phyloP scores from a whole-genome alignment of 2,329 filamentous ascomycete species.

The Monosporascus sp. region DNA sequence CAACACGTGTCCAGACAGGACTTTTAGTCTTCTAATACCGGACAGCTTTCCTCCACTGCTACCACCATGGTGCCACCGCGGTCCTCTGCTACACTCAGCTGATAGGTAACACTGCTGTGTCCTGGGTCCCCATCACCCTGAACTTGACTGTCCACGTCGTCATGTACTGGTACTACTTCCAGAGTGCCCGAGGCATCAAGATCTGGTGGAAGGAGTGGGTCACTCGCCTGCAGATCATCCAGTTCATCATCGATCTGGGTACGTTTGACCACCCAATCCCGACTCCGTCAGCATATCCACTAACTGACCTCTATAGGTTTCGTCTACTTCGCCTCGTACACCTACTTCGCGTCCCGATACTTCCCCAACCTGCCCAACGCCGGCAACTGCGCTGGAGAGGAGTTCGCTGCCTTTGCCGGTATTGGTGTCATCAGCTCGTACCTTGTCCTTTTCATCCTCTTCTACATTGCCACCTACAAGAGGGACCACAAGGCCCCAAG shows the following conservation, averaged over 20 bases:
- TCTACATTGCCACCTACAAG: conserved; percentile 96
- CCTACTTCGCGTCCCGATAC: conserved; percentile 92
- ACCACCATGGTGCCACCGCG: conserved; percentile 95
- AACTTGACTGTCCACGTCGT: conserved; percentile 94
- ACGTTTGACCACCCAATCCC: conserved; percentile 32
- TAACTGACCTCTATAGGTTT: conserved; percentile 56
- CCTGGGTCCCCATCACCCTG: conserved; percentile 89
- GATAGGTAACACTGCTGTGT: conserved; percentile 85
- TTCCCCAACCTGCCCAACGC: conserved; percentile 77
- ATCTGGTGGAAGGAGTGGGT: conserved; percentile 99
- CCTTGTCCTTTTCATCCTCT: conserved; percentile 96
- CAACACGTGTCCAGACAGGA: background rate
- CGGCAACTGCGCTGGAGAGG: conserved; percentile 88
- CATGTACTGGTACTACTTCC: conserved; percentile 99
- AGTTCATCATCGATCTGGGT: conserved; percentile 97
- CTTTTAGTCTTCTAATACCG: background rate
- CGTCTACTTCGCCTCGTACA: conserved; percentile 99
- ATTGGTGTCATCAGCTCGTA: conserved; percentile 92
- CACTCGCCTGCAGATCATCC: conserved; percentile 91
- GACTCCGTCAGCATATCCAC: conserved; percentile 2
- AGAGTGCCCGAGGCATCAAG: conserved; percentile 87
- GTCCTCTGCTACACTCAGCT: conserved; percentile 98
- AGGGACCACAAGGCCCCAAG: conserved; percentile 74
- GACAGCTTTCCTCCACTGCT: conserved; percentile 90
- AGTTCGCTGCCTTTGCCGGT: conserved; percentile 90